Conservation (phyloP, 352 stramenopile genomes). For the Elongisporangium undulatum region DNA sequence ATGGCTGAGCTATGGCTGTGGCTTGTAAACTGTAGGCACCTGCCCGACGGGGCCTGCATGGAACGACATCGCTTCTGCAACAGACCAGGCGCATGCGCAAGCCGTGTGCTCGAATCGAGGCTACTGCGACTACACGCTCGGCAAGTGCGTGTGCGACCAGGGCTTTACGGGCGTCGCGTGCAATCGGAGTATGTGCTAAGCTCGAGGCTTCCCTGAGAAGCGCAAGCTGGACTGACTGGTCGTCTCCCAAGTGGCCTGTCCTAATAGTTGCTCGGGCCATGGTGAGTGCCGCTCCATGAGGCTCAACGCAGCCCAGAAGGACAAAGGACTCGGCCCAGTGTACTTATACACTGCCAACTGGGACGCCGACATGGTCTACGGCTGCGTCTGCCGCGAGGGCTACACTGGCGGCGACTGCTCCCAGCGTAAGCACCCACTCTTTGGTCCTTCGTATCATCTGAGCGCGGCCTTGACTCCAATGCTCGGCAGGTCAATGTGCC, state of each 20-base stretch:
- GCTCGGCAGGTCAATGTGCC: conserved; percentile 32
- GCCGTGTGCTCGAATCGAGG: conserved; percentile 64
- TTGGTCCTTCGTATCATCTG: neutral
- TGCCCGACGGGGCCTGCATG: conserved; percentile 55
- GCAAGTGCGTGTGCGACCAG: conserved; percentile 69
- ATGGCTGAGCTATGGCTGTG: neutral
- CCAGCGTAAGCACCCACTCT: conserved; percentile 27
- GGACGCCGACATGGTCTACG: conserved; percentile 88
- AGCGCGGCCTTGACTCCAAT: neutral
- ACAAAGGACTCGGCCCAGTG: conserved; percentile 38
- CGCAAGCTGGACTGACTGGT: neutral
- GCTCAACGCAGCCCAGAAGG: conserved; percentile 54
- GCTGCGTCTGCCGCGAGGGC: conserved; percentile 84
- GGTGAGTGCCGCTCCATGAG: conserved; percentile 74
- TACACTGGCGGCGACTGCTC: conserved; percentile 87
- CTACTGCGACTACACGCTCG: conserved; percentile 51
- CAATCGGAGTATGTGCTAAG: conserved; percentile 50
- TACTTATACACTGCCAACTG: conserved; percentile 59
- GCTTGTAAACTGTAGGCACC: conserved; percentile 20
- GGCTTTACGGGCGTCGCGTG: conserved; percentile 76
- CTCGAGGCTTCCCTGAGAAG: neutral
- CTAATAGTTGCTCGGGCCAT: conserved; percentile 53
- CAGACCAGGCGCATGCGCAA: conserved; percentile 46
- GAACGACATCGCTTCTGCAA: conserved; percentile 51
- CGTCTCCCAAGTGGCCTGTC: conserved; percentile 51